Evolutionary conservation across 1,139 yeast species (phyloP).

Genomic region (Suhomyces anneliseae): DNA sequence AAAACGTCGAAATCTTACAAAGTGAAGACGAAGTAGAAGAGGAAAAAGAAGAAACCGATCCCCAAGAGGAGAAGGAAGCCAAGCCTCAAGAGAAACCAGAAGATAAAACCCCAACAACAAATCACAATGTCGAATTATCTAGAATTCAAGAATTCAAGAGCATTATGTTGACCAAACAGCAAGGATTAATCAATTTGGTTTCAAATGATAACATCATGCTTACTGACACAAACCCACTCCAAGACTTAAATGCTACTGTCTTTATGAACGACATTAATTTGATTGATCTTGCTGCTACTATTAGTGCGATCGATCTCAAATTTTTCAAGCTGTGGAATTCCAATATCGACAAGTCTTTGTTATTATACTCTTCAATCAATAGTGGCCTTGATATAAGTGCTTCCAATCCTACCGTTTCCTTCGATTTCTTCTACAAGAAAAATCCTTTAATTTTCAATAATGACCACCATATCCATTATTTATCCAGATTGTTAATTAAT

Average conservation of each 20-base stretch:
- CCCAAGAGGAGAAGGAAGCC: conserved; percentile 1
- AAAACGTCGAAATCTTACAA: not conserved
- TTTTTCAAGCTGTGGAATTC: conserved; percentile 76
- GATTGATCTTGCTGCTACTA: conserved; percentile 52
- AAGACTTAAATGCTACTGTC: conserved; percentile 34
- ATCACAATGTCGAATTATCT: conserved; percentile 6
- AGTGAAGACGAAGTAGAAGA: conserved; percentile 9
- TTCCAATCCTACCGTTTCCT: conserved; percentile 11
- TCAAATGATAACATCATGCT: conserved; percentile 13
- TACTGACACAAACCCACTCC: conserved; percentile 26
- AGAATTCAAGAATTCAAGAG: conserved; percentile 28
- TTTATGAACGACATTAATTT: conserved; percentile 47
- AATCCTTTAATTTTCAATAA: conserved; percentile 65
- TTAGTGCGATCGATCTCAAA: conserved; percentile 56
- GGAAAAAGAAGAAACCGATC: not conserved
- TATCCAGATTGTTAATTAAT: conserved; percentile 68
- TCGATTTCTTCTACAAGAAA: conserved; percentile 40
- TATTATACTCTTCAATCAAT: conserved; percentile 33
- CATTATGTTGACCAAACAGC: conserved; percentile 37
- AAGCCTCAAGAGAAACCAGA: not conserved
- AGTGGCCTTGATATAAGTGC: conserved; percentile 13
- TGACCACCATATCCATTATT: conserved; percentile 65
- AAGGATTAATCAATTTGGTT: conserved; percentile 33
- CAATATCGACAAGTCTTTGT: conserved; percentile 48
- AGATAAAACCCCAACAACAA: not conserved